Evolutionary conservation across 768 basidiomycete species (phyloP).

Genomic region (Hericium coralloides): DNA sequence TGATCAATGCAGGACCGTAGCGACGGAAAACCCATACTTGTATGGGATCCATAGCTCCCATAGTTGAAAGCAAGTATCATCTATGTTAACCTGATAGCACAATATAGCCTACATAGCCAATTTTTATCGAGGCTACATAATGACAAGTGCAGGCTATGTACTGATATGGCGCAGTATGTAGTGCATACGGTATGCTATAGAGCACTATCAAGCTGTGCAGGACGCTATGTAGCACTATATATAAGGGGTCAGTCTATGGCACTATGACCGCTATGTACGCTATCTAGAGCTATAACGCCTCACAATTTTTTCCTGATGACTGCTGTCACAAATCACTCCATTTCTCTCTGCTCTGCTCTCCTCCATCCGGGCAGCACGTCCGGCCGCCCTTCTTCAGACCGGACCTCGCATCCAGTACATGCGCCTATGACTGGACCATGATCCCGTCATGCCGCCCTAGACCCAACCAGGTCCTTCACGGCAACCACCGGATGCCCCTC

Average conservation of each 20-base stretch:
- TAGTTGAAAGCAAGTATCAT: not conserved
- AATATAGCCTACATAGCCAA: no score
- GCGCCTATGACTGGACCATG: no score
- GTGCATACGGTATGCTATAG: no score
- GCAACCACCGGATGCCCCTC: no score
- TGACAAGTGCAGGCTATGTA: not conserved
- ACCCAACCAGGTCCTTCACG: no score
- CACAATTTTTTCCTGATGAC: not conserved
- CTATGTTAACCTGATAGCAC: not conserved
- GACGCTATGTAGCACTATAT: not conserved
- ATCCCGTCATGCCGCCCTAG: no score
- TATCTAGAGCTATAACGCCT: not conserved
- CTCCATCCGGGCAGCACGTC: no score
- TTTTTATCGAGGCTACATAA: no score
- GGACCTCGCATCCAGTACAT: no score
- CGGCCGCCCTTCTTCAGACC: no score
- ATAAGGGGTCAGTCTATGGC: not conserved
- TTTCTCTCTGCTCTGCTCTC: no score
- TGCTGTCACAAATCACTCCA: no score
- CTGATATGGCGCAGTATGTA: not conserved
- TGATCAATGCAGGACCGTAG: not conserved
- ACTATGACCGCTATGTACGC: not conserved
- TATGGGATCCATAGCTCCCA: not conserved
- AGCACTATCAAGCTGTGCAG: not conserved
- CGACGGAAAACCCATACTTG: not conserved